Evolutionary conservation across 345 rosid species (phyloP).

Genomic region (Excoecaria agallocha): DNA sequence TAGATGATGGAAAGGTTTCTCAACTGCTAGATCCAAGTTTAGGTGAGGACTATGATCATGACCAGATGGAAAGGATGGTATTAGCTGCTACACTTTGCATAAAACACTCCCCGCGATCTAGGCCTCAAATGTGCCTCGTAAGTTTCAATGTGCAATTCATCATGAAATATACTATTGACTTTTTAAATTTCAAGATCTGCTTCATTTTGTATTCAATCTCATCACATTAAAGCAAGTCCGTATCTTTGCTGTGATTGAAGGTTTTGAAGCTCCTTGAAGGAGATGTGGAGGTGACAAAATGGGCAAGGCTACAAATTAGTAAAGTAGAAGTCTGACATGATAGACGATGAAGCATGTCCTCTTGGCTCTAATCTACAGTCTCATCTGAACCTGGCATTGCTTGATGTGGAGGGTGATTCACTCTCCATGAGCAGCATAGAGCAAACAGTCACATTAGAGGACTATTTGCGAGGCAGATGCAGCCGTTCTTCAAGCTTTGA

Average conservation of each 20-base stretch:
- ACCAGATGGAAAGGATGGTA: slow-evolving; percentile 32
- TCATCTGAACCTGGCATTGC: slow-evolving; percentile 37
- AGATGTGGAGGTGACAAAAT: slow-evolving; percentile 24
- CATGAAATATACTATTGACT: not conserved
- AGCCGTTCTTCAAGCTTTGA: slow-evolving; percentile 93
- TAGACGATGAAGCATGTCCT: slow-evolving; percentile 20
- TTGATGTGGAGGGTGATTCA: slow-evolving; percentile 33
- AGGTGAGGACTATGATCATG: slow-evolving; percentile 26
- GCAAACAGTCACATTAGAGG: slow-evolving; percentile 47
- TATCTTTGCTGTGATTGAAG: slow-evolving; percentile 5
- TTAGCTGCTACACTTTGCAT: slow-evolving; percentile 33
- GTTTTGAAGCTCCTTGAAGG: slow-evolving; percentile 30
- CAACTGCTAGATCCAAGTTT: slow-evolving; percentile 28
- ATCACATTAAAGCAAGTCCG: not conserved
- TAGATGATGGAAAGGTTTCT: slow-evolving; percentile 23
- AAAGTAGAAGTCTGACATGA: slow-evolving; percentile 12
- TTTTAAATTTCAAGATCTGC: no score
- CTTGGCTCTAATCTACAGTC: slow-evolving; percentile 5
- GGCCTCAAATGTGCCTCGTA: slow-evolving; percentile 33
- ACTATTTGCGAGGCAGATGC: slow-evolving; percentile 62
- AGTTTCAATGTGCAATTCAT: slow-evolving; percentile 4
- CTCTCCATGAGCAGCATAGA: slow-evolving; percentile 32
- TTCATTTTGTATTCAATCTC: not conserved
- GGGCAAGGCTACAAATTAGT: slow-evolving; percentile 28
- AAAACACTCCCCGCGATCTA: slow-evolving; percentile 22